phyloP scores from a whole-genome alignment of 2,329 filamentous ascomycete species.

The Diaporthe capsici region DNA sequence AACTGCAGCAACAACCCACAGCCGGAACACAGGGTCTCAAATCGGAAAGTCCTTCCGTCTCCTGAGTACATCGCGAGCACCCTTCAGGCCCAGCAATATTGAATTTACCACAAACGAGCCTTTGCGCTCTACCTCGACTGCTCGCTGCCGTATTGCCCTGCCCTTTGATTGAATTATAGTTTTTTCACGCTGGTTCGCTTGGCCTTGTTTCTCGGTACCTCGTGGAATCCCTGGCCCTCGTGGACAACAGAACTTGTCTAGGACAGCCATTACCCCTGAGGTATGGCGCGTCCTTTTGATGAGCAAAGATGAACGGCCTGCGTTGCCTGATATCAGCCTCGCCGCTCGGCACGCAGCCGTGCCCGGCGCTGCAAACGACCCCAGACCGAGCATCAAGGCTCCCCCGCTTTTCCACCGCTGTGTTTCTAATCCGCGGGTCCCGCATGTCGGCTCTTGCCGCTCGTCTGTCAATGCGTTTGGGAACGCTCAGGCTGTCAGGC shows the following conservation, averaged over 20 bases:
- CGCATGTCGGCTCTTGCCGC: constrained; percentile 22
- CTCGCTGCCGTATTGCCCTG: not conserved
- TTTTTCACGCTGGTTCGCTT: not conserved
- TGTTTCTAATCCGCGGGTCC: constrained; percentile 14
- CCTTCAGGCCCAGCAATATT: not conserved
- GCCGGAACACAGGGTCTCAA: not conserved
- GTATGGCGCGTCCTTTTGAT: not conserved
- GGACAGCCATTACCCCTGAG: not conserved
- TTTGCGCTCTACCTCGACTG: not conserved
- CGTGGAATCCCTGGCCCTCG: not conserved
- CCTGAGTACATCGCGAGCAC: not conserved
- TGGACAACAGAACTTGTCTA: not conserved
- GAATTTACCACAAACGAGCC: not conserved
- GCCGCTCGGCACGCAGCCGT: constrained; percentile 7
- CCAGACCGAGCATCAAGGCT: not conserved
- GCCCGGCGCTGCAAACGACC: not conserved
- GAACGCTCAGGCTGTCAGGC: not conserved
- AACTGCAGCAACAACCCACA: not conserved
- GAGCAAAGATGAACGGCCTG: not conserved
- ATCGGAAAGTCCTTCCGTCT: not conserved
- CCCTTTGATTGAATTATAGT: not conserved
- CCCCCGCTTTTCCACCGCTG: not conserved
- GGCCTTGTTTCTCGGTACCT: not conserved
- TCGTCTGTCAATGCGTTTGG: constrained; percentile 14
- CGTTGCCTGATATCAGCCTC: not conserved